Conservation (phyloP, 176 grass and related monocot genomes). For the Urochloa ruziziensis region DNA sequence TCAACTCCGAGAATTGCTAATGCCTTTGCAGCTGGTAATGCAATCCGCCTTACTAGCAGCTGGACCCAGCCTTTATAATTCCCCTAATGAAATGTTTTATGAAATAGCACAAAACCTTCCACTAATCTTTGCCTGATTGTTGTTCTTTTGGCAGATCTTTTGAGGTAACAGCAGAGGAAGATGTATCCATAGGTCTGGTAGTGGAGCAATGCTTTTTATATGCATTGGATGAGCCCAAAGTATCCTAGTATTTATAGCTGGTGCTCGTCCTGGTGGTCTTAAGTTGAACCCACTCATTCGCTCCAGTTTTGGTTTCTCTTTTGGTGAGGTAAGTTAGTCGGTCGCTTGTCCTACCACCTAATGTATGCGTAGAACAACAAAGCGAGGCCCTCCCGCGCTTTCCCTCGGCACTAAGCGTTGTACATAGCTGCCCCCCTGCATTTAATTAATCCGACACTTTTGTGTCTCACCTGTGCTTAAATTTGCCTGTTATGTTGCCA, state of each 20-base stretch:
- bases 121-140: not conserved
- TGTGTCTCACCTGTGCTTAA: not conserved
- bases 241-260: constrained; percentile 44
- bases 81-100: not conserved
- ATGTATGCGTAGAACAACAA: constrained; percentile 42
- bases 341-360: constrained; percentile 30
- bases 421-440: constrained; percentile 40
- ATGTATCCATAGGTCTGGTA: constrained; percentile 22
- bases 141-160: constrained; percentile 40
- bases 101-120: not conserved
- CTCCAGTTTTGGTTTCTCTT: constrained; percentile 58
- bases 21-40: constrained; percentile 19
- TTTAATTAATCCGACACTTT: not conserved
- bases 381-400: constrained; percentile 14
- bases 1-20: constrained; percentile 70
- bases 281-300: constrained; percentile 36
- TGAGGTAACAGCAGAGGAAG: constrained; percentile 21
- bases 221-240: constrained; percentile 47
- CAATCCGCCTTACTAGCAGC: not conserved
- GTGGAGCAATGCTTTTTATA: constrained; percentile 38
- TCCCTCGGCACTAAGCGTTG: constrained; percentile 4
- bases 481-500: not conserved
- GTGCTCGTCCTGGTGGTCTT: constrained; percentile 31
- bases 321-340: constrained; percentile 34
- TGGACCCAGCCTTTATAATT: not conserved